These are phyloP conservation scores for Botrytis byssoidea DNA, from an alignment of 2,329 filamentous ascomycete species.

Conservation along the genomic window DNA sequence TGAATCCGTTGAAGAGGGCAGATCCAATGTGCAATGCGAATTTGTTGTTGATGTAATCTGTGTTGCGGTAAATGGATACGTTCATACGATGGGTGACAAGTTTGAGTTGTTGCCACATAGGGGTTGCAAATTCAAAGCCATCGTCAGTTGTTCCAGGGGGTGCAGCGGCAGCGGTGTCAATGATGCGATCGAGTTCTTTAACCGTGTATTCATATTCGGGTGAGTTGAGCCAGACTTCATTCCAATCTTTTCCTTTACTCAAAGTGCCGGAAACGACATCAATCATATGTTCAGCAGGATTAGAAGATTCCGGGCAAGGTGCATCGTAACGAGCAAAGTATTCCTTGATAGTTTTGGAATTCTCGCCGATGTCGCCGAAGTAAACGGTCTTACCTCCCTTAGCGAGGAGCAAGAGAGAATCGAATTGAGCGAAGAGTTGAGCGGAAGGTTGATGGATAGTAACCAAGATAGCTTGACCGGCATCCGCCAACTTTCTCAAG, in stretches of 20 bases:
- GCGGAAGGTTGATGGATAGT: constrained; percentile 57
- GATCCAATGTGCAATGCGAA: constrained; percentile 52
- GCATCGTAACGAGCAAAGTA: constrained; percentile 59
- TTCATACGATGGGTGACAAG: constrained; percentile 35
- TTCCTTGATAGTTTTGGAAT: constrained; percentile 54
- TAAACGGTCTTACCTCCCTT: constrained; percentile 66
- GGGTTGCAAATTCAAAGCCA: constrained; percentile 52
- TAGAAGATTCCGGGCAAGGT: constrained; percentile 42
- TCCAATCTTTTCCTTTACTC: constrained; percentile 62
- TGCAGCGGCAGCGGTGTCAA: constrained; percentile 46
- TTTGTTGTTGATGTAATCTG: constrained; percentile 53
- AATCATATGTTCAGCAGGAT: constrained; percentile 48
- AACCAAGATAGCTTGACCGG: constrained; percentile 53
- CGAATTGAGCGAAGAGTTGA: constrained; percentile 55
- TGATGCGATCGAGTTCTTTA: constrained; percentile 58
- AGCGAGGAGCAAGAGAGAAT: constrained; percentile 62
- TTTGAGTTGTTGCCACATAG: constrained; percentile 46
- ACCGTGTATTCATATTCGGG: constrained; percentile 53
- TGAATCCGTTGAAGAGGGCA: constrained; percentile 60
- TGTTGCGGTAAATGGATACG: constrained; percentile 62
- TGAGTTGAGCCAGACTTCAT: constrained; percentile 63
- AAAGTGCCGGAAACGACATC: constrained; percentile 49
- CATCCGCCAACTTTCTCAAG: constrained; percentile 58
- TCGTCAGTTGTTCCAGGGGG: constrained; percentile 42
- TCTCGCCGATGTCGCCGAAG: constrained; percentile 63